A percentile compares a stretch with the other conserved stretches of the same genome.
Conservation (phyloP, 306 rosid genomes). For the Cicer chorassanicum region DNA sequence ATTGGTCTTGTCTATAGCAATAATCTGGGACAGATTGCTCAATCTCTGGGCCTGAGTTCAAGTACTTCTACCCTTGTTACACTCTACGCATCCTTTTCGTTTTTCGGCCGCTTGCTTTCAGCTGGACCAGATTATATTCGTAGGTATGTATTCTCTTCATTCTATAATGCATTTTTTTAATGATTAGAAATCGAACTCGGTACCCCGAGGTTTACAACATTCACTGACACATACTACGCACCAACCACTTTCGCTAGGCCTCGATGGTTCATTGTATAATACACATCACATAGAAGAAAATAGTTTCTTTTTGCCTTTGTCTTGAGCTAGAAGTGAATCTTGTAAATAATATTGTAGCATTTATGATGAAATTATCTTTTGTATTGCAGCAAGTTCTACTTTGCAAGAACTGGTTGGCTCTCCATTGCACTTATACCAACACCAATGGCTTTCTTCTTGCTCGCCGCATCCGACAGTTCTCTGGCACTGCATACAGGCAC, state of each 20-base stretch:
- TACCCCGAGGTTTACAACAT: too few species aligned
- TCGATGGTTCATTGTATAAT: too few species aligned
- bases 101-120: conserved; percentile 92
- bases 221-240: too few species aligned
- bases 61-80: conserved; percentile 68
- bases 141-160: conserved; percentile 55
- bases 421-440: conserved; percentile 85
- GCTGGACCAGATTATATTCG: conserved; percentile 88
- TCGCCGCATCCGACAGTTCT: conserved; percentile 60
- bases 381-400: conserved; percentile 76
- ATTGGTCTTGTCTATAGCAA: conserved; percentile 94
- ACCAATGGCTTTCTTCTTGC: conserved; percentile 83
- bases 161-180: not conserved
- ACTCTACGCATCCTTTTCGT: conserved; percentile 84
- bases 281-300: not conserved
- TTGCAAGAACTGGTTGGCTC: conserved; percentile 96
- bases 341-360: conserved; percentile 15
- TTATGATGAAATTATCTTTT: conserved; percentile 28
- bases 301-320: conserved; percentile 1
- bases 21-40: conserved; percentile 91
- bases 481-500: conserved; percentile 69
- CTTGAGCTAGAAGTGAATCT: conserved; percentile 32
- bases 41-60: conserved; percentile 71
- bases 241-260: too few species aligned
- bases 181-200: too few species aligned